Evolutionary conservation across 2,329 filamentous ascomycete genomes (phyloP), one percentile per base, ranked within the genome.

Genomic region (Coniella lustricola): DNA sequence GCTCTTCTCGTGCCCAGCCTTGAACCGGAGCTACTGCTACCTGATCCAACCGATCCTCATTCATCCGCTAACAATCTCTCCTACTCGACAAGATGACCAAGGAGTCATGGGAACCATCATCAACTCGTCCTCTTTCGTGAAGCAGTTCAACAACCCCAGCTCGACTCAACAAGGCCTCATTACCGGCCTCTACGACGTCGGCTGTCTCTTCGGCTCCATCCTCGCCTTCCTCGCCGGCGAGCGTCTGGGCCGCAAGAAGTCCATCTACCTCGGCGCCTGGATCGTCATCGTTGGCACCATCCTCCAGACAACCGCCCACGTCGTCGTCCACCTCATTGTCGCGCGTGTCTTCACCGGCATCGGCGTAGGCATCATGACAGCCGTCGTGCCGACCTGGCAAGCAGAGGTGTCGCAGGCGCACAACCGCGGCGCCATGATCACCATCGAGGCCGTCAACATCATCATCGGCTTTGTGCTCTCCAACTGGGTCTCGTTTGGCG

Each of bases 401-500:
- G 77, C 76, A 0, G 79, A 82, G 59, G 77, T 74, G 2, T 79
- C 76, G 34, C 72, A 71, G 14, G 67, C 75, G 3, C 73, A 81
- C 56, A 76, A 78, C 55, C 69, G 77, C 42, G 77, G 77, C n/a
- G 78, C 77, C 55, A 65, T 80, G 21, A 76, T 82, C 59, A 79
- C 80, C 74, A 71, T 81, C 40, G 77, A 81, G 58, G 76, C 76
- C 16, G 75, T 75, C 4, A 65, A 80, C 46, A 79, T 81, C 53
- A 77, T 75, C 0, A 68, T 70, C 20, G 77, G 77, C 32, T 75
- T 80, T 59, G 76, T 74, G 58, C 67, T 80, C 18, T 74, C 71
- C 3, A 81, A 81, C 62, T 82, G 79, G 79, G 68, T 82, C 40
- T 77, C 81, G 54, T 73, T 79, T 36, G 78, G 76, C 17, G 68